Percentiles rank a stretch among this genome's conserved stretches.
Evolutionary conservation across 345 rosid species (phyloP).

Genomic region (Melaleuca alternifolia): DNA sequence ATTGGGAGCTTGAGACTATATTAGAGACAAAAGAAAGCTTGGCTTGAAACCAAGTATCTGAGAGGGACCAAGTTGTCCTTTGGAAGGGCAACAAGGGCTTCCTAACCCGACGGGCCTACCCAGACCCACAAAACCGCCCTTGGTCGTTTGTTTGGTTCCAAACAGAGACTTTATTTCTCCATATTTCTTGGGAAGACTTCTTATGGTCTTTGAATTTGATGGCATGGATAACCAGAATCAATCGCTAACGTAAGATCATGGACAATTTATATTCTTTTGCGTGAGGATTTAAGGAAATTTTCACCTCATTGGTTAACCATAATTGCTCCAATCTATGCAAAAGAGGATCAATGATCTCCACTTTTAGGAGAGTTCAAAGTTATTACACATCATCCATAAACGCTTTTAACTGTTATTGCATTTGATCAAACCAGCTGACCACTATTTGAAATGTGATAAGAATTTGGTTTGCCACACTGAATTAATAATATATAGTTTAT

Average conservation of each 20-base stretch:
- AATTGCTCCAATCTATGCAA: neutral
- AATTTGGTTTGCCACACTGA: neutral
- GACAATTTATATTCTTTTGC: neutral
- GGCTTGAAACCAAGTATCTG: neutral
- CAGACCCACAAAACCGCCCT: neutral
- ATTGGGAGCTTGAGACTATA: neutral
- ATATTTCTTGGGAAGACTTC: neutral
- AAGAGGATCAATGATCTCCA: neutral
- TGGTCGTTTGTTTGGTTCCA: neutral
- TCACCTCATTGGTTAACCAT: neutral
- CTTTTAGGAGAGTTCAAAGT: neutral
- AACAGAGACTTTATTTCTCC: neutral
- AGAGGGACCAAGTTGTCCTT: neutral
- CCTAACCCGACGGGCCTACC: neutral
- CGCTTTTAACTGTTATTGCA: neutral
- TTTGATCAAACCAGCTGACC: too few relatives aligned
- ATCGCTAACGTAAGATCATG: neutral
- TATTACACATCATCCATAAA: neutral
- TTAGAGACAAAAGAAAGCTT: neutral
- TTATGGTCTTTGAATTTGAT: neutral
- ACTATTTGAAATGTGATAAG: neutral
- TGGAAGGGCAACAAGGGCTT: neutral
- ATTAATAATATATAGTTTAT: neutral
- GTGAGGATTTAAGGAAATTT: fast-evolving
- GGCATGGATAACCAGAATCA: neutral